A percentile compares a stretch with the other conserved stretches of the same genome.
phyloP scores from a whole-genome alignment of 2,329 filamentous ascomycete species.

The Penicillium janthinellum region DNA sequence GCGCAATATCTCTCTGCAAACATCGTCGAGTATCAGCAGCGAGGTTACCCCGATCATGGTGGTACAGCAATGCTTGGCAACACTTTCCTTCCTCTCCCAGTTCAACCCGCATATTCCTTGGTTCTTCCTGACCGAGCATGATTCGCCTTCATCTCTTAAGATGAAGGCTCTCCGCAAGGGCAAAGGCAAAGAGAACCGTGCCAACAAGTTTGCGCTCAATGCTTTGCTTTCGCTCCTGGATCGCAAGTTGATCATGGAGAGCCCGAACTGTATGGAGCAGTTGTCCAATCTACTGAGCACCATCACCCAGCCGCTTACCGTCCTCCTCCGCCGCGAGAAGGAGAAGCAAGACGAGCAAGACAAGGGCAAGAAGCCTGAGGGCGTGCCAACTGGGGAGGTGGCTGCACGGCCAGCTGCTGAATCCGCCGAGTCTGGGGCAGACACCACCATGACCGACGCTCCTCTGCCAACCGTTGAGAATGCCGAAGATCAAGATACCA shows the following conservation, averaged over 20 bases:
- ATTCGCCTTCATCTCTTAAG: slow-evolving; percentile 76
- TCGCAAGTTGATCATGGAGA: slow-evolving; percentile 94
- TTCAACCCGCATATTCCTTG: slow-evolving; percentile 85
- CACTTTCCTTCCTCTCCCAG: slow-evolving; percentile 79
- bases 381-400: slow-evolving; percentile 21
- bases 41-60: slow-evolving; percentile 94
- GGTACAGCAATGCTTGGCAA: slow-evolving; percentile 89
- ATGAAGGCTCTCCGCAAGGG: slow-evolving; percentile 77
- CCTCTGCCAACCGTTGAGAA: slow-evolving; percentile 35
- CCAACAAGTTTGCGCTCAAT: slow-evolving; percentile 88
- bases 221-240: slow-evolving; percentile 85
- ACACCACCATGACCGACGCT: slow-evolving; percentile 45
- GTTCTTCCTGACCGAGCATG: slow-evolving; percentile 93
- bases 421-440: slow-evolving; percentile 33
- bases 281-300: slow-evolving; percentile 83
- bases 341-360: slow-evolving; percentile 60
- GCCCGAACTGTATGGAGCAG: slow-evolving; percentile 93
- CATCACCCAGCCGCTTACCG: slow-evolving; percentile 82
- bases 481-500: slow-evolving; percentile 31
- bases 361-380: slow-evolving; percentile 42
- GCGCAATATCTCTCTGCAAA: slow-evolving; percentile 68
- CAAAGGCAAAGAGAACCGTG: slow-evolving; percentile 81
- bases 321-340: slow-evolving; percentile 79
- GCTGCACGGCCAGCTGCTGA: slow-evolving; percentile 27
- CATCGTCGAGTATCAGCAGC: slow-evolving; percentile 62